Evolutionary conservation across 2,329 filamentous ascomycete species (phyloP), one percentile per base, ranked within the genome.

Genomic region (Sarocladiaceae sp.): DNA sequence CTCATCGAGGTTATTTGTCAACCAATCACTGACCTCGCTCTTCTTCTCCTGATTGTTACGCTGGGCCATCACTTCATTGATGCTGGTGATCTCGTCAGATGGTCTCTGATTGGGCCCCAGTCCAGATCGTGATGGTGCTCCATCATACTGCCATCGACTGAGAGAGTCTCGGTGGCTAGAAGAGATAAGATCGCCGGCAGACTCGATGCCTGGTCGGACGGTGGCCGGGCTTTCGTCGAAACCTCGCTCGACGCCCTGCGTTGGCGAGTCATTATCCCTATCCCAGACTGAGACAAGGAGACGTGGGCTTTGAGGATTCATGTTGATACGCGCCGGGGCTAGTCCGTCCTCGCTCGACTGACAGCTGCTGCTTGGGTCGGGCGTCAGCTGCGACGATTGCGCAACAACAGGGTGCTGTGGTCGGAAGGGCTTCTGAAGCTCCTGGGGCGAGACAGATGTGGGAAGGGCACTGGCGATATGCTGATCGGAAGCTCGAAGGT

Each of bases 251-350:
- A 67, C 50, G 6, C 64, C 58, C 41, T 66, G 66, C 11, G 65
- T 53, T 1, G 60, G 58, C 18, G 54, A 47, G 34, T 45, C 57
- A 27, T 55, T 56, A 45, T 66, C 72, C 48, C 64, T 67, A 35
- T 69, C 73, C 72, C 73, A 80, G 49, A 75, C 62, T 1, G 76
- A 80, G 39, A 80, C 72, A 5, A 70, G 77, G 16, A 80, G 72
- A 21, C 68, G 68, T 6, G 76, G 76, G 53, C 76, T 79, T 47
- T 67, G 69, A 16, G 47, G 57, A 24, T 64, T 58, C 68, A 74
- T 74, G 44, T 61, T 53, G 41, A 63, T 58, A 2, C 66, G 62
- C 3, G 59, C 58, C 2, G 66, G 62, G 5, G 60, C 65, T 27
- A 67, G 53, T 33, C 65, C 66, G 54, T 74, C 74, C 53, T 76